phyloP scores from a whole-genome alignment of 352 stramenopile species.

The Phytophthora idaei region DNA sequence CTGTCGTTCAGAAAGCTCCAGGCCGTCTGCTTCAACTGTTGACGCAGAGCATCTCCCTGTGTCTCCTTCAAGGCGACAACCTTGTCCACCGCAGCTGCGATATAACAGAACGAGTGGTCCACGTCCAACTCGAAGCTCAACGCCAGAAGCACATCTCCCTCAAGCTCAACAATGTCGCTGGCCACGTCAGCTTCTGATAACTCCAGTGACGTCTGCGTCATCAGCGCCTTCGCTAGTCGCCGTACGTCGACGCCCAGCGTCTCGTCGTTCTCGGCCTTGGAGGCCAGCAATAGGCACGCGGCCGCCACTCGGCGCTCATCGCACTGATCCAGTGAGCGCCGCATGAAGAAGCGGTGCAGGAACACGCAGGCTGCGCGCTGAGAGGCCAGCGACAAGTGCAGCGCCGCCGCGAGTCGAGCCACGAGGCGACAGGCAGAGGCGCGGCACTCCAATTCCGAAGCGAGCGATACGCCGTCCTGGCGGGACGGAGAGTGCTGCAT shows the following conservation, averaged over 20 bases:
- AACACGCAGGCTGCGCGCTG: constrained; percentile 49
- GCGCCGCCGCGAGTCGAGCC: constrained; percentile 29
- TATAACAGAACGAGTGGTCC: constrained; percentile 48
- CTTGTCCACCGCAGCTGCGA: constrained; percentile 50
- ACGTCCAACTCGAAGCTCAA: constrained; percentile 55
- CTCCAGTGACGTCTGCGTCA: neutral
- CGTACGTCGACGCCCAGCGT: constrained; percentile 32
- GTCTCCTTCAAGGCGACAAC: constrained; percentile 32
- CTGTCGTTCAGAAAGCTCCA: constrained; percentile 70
- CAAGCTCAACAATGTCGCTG: constrained; percentile 31
- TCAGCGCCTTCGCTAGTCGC: constrained; percentile 32
- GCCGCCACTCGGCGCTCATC: constrained; percentile 39
- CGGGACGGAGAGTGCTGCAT: constrained; percentile 40
- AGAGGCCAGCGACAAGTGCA: constrained; percentile 43
- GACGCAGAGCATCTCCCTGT: constrained; percentile 7
- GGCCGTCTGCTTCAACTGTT: constrained; percentile 42
- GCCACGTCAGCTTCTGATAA: constrained; percentile 11
- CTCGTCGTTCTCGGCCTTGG: constrained; percentile 55
- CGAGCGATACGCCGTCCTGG: constrained; percentile 34
- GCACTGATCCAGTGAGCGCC: constrained; percentile 38
- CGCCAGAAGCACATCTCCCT: constrained; percentile 50
- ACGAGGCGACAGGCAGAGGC: constrained; percentile 40
- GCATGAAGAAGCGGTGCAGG: constrained; percentile 58
- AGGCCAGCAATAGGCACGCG: constrained; percentile 50
- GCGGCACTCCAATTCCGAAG: constrained; percentile 37